Evolutionary conservation across 2,329 filamentous ascomycete genomes (phyloP).

Genomic region (Colletotrichum plurivorum): DNA sequence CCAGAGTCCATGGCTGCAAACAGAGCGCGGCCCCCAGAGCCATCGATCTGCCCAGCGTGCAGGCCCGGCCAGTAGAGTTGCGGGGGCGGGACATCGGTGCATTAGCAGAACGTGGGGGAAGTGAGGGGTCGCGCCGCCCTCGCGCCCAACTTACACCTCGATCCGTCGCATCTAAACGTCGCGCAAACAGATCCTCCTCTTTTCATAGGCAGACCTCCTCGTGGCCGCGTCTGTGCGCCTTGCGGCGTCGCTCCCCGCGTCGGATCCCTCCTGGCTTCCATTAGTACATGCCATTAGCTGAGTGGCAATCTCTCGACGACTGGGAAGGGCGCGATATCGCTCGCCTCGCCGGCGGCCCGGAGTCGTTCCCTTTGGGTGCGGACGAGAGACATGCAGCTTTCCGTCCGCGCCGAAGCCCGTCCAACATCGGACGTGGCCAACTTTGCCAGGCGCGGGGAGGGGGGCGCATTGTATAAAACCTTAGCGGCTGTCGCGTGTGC

Average conservation of each 20-base stretch:
- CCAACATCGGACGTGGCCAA: conserved; percentile 8
- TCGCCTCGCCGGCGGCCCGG: conserved; percentile 3
- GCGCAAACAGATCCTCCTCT: conserved; percentile 13
- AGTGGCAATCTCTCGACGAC: background rate
- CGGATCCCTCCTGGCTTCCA: conserved; percentile 2
- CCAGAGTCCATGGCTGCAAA: conserved; percentile 23
- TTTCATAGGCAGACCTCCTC: conserved; percentile 25
- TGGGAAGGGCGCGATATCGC: conserved; percentile 10
- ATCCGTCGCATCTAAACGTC: conserved; percentile 32
- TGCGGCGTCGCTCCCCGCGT: conserved; percentile 8
- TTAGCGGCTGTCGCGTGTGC: conserved; percentile 11
- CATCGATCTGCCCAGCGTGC: background rate
- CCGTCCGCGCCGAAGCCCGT: background rate
- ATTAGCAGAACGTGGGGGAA: conserved; percentile 52
- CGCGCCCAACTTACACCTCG: conserved; percentile 29
- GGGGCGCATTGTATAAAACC: conserved; percentile 30
- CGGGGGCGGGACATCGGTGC: conserved; percentile 40
- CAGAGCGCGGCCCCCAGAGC: conserved; percentile 9
- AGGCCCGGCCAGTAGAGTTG: conserved; percentile 19
- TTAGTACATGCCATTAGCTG: conserved; percentile 35
- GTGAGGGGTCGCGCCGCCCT: conserved; percentile 42
- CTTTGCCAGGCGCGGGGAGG: conserved; percentile 6
- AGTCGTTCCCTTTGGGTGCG: conserved; percentile 7
- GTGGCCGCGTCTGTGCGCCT: conserved; percentile 7
- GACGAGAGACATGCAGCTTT: conserved; percentile 2